A percentile compares a stretch with the other conserved stretches of the same genome.
phyloP scores from a whole-genome alignment of 345 rosid species.

The Fremontodendron californicum region DNA sequence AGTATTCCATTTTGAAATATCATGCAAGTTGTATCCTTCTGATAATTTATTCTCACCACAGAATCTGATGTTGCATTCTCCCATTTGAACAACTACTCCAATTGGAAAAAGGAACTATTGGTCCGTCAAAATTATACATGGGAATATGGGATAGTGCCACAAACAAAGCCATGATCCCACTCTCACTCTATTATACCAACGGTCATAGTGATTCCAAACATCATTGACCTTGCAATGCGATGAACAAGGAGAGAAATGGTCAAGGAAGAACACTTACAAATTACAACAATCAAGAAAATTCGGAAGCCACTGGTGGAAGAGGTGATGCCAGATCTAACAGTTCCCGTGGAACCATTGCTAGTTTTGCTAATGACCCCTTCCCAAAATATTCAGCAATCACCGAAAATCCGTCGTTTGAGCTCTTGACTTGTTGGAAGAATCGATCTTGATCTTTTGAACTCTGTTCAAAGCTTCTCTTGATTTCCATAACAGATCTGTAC shows the following conservation, averaged over 20 bases:
- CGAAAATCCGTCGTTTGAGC: slow-evolving; percentile 89
- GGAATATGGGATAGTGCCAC: slow-evolving; percentile 2
- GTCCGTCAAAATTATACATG: not conserved
- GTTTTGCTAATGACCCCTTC: slow-evolving; percentile 88
- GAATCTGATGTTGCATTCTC: not conserved
- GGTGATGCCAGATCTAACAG: slow-evolving; percentile 29
- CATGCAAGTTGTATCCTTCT: not conserved
- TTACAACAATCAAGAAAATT: slow-evolving; percentile 11
- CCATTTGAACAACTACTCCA: slow-evolving; percentile 1
- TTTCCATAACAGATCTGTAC: slow-evolving; percentile 78
- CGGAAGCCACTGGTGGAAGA: slow-evolving; percentile 39
- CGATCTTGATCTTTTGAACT: slow-evolving; percentile 80
- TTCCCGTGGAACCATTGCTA: slow-evolving; percentile 34
- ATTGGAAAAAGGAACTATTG: not conserved
- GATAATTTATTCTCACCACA: not conserved
- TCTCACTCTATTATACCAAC: not conserved
- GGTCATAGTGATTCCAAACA: not conserved
- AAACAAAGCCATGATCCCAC: not conserved
- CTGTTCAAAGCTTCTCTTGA: slow-evolving; percentile 89
- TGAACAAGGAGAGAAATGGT: not conserved
- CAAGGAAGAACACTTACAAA: not conserved
- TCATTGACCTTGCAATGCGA: slow-evolving; percentile 7
- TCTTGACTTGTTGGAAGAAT: slow-evolving; percentile 85
- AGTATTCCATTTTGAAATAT: not conserved
- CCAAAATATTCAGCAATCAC: slow-evolving; percentile 97